Base-by-base conservation (phyloP, 192 early-diverging fungal genomes). In the Gaertneriomyces semiglobifer region DNA sequence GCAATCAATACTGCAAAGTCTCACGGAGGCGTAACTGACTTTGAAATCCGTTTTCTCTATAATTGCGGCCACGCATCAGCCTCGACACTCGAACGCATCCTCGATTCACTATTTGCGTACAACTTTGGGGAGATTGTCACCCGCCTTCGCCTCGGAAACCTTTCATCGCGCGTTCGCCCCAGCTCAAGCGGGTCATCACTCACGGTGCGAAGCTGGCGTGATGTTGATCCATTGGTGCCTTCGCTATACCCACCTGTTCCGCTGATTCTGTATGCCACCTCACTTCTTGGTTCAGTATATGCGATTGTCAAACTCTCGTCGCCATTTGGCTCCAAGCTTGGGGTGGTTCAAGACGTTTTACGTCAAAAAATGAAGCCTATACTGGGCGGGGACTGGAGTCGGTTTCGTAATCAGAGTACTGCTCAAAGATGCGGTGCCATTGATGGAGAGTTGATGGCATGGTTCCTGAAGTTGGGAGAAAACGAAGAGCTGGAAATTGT, bases 111-210 rank as follows among this genome's bases (percentile, higher is more conserved):
- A 5, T 79, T 79, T 48, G 44, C 62, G 9, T 53, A 70, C 48
- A 25, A 74, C 46, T 50, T 79, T 12, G 77, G 77, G 10, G 73
- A 79, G 55, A 25, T 59, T 4, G 52, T 73, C 39, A 42, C 53
- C 55, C 53, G 68, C 6, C 63, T 79, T 14, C 73, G 65, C 11
- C 51, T 58, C 43, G 74, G 65, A 39, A 65, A 25, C 12, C 39
- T 46, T 20, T 42, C 16, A 3, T 6, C 11, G 14, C 52, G 53
- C 7, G 25, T 33, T 33, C 25, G 25, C 25, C 25, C 25, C 25
- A 33, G 25, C 25, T 33, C 25, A 33, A 33, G 1, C 25, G 25
- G 25, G 25, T 33, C 25, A 33, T 33, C 25, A 33, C 25, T 33
- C 25, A 33, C 25, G 25, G 25, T 33, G 0, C 25, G 25, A 33